Conservation (phyloP, 2,329 filamentous ascomycete genomes). For the Fusarium papillatum region DNA sequence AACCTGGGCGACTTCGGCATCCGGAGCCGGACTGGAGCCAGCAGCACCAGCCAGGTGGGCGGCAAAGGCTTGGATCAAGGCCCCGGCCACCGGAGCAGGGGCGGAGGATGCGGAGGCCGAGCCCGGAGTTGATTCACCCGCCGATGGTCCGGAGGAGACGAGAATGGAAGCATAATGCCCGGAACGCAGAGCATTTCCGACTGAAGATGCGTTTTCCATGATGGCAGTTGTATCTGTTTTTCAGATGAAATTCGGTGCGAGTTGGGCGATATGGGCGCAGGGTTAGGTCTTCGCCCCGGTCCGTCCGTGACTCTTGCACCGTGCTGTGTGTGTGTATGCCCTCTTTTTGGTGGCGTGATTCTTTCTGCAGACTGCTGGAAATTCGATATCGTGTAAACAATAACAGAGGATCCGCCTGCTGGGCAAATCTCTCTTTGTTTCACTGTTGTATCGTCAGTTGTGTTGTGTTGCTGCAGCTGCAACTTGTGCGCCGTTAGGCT, state of each 20-base stretch:
- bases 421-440: neutral
- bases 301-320: conserved; percentile 8
- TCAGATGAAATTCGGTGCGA: conserved; percentile 7
- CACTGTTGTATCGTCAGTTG: conserved; percentile 16
- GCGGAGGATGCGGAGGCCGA: conserved; percentile 36
- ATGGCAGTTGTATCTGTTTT: conserved; percentile 5
- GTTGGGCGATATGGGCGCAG: conserved; percentile 22
- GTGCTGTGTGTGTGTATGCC: neutral
- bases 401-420: neutral
- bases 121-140: conserved; percentile 27
- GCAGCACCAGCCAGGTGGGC: conserved; percentile 17
- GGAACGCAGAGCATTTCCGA: conserved; percentile 39
- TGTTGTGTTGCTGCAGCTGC: conserved; percentile 7
- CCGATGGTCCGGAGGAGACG: conserved; percentile 29
- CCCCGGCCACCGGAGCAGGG: conserved; percentile 37
- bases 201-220: conserved; percentile 12
- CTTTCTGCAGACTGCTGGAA: neutral
- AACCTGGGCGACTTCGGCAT: conserved; percentile 23
- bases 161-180: conserved; percentile 42
- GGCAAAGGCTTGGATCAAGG: conserved; percentile 37
- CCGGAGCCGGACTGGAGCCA: conserved; percentile 2
- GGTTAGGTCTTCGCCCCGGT: conserved; percentile 39
- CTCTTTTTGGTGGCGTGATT: neutral
- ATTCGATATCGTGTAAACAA: neutral
- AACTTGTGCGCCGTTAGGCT: conserved; percentile 37